Evolutionary conservation across 768 basidiomycete genomes (phyloP).

Genomic region (Clitopilus hobsonii): DNA sequence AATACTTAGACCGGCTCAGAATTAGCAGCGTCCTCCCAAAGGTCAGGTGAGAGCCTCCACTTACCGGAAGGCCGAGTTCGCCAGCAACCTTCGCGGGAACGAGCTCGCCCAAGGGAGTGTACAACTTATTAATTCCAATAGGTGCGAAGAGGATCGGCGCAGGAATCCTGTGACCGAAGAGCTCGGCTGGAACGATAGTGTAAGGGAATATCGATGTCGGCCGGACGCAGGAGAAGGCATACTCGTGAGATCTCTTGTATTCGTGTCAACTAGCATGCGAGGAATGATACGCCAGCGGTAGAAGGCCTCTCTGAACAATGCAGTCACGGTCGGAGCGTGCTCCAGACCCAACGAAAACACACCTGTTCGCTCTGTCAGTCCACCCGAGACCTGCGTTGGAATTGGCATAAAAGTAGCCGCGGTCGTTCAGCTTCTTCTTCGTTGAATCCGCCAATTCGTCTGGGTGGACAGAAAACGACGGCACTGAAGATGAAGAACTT

Average conservation of each 20-base stretch:
- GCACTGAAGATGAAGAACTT: not conserved
- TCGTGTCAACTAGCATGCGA: slow-evolving; percentile 39
- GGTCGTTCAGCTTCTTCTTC: slow-evolving; percentile 3
- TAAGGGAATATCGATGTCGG: slow-evolving; percentile 35
- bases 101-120: slow-evolving; percentile 40
- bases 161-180: slow-evolving; percentile 44
- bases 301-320: slow-evolving; percentile 37
- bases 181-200: slow-evolving; percentile 30
- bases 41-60: not conserved
- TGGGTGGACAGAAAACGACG: not conserved
- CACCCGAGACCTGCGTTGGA: slow-evolving; percentile 49
- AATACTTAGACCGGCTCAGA: slow-evolving; percentile 28
- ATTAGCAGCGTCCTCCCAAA: slow-evolving; percentile 39
- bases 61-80: not conserved
- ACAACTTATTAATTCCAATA: slow-evolving; percentile 51
- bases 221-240: not conserved
- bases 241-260: not conserved
- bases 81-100: slow-evolving; percentile 15
- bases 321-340: not conserved
- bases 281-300: slow-evolving; percentile 53
- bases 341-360: not conserved
- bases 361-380: slow-evolving; percentile 48
- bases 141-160: slow-evolving; percentile 53
- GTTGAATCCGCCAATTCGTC: not conserved
- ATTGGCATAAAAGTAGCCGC: slow-evolving; percentile 47